Percentiles rank a stretch among this genome's conserved stretches.
Conservation (phyloP, 2,329 filamentous ascomycete species). For the Exophiala dermatitidis region DNA sequence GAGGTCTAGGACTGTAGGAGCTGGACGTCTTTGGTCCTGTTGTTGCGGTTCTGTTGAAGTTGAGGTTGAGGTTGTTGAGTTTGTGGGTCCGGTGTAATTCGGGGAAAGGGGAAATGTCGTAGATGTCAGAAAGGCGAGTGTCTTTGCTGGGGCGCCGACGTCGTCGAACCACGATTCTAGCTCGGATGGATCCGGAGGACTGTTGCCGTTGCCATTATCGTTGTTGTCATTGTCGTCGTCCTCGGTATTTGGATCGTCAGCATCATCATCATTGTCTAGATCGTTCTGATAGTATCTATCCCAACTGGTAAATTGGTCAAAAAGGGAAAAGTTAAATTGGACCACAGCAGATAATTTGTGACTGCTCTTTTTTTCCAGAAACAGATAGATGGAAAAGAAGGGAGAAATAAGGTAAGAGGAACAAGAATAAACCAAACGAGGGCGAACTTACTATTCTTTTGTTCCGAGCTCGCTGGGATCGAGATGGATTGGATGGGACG, state of each 20-base stretch:
- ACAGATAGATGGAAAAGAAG: not conserved
- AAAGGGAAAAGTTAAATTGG: too few relatives aligned
- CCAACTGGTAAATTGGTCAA: slow-evolving; percentile 53
- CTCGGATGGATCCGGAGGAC: slow-evolving; percentile 60
- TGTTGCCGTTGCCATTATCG: slow-evolving; percentile 50
- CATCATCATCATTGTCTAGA: slow-evolving; percentile 23
- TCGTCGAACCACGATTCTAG: slow-evolving; percentile 90
- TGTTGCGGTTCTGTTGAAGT: not conserved
- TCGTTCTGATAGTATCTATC: slow-evolving; percentile 45
- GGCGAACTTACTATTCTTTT: slow-evolving; percentile 69
- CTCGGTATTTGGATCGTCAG: slow-evolving; percentile 31
- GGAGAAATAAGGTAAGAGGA: too few relatives aligned
- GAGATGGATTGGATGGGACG: slow-evolving; percentile 54
- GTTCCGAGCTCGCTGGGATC: slow-evolving; percentile 76
- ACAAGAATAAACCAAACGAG: too few relatives aligned
- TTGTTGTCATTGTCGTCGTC: slow-evolving; percentile 64
- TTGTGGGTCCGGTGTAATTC: slow-evolving; percentile 21
- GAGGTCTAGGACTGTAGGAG: slow-evolving; percentile 57
- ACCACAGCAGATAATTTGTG: not conserved
- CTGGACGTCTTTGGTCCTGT: slow-evolving; percentile 9
- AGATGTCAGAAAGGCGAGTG: slow-evolving; percentile 60
- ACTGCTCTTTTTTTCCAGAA: not conserved
- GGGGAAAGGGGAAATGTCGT: slow-evolving; percentile 41
- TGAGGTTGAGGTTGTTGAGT: slow-evolving; percentile 23
- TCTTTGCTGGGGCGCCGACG: slow-evolving; percentile 74